Percentiles rank a stretch among this genome's conserved stretches.
Evolutionary conservation across 257 asterid genomes (phyloP).

Genomic region (Solanum appendiculatum): DNA sequence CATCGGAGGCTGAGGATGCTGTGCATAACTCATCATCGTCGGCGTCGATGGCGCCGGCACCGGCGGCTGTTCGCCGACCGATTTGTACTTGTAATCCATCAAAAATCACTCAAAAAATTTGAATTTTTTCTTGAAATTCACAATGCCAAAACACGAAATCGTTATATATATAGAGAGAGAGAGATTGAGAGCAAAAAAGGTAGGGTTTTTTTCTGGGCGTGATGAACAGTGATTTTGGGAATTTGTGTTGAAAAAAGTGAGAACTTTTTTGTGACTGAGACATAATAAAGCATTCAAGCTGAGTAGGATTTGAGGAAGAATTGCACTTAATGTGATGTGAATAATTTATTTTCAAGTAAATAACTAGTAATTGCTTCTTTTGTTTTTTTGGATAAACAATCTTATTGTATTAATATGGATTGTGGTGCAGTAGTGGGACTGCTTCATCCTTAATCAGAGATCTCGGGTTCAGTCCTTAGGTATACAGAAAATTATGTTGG

Average conservation of each 20-base stretch:
- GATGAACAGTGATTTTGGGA: background rate
- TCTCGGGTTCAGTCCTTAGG: too few relatives aligned
- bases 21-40: background rate
- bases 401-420: too few relatives aligned
- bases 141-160: background rate
- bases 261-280: background rate
- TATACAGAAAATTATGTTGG: too few relatives aligned
- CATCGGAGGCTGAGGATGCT: background rate
- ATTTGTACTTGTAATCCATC: background rate
- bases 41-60: background rate
- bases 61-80: background rate
- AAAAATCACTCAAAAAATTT: background rate
- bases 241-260: background rate
- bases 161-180: background rate
- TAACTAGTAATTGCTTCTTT: too few relatives aligned
- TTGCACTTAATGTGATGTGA: background rate
- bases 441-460: too few relatives aligned
- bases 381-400: too few relatives aligned
- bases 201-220: background rate
- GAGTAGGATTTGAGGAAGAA: background rate
- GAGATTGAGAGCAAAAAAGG: background rate
- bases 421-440: too few relatives aligned
- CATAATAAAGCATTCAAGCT: background rate
- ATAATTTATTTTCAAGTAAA: too few relatives aligned
- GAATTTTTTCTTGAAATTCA: background rate